Base-by-base conservation (phyloP, 495 filamentous ascomycete genomes). In the Rostrohypoxylon terebratum region DNA sequence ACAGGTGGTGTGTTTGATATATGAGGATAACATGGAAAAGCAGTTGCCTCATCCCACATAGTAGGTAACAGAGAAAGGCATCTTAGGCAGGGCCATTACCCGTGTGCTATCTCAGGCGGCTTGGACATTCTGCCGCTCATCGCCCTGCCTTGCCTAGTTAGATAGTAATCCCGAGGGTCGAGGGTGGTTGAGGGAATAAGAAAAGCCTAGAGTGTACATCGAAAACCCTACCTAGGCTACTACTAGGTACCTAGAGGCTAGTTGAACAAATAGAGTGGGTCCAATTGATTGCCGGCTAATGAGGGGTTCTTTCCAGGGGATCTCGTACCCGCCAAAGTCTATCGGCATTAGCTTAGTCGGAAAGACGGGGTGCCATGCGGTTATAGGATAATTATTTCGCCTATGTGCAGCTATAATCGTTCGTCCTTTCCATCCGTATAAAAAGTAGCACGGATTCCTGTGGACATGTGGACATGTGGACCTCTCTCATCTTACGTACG, bases 301-400 rank as follows among this genome's bases (percentile, higher is more conserved):
- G 75, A 77, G 75, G 73, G 75, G 75, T 68, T 67, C 48, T 28
- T n/a, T 50, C 47, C 47, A 50, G 14, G 14, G 42, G 42, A 55
- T 65, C 40, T 47, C 65, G 48, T 63, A 59, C 57, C 57, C 59
- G 44, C 63, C 57, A 68, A 65, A 59, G 55, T 67, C 9, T 34
- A 53, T 69, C 75, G 75, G 75, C 75, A 77, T 71, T 75, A 58
- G 55, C 50, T 21, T 65, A 48, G 62, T 63, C 38, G 38, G 38
- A 42, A 42, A 14, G 11, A 42, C 38, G n/a, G 59, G 67, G 23
- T 45, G 36, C 33, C 54, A 34, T 33, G n/a, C 33, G 59, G 34
- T 63, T 33, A 66, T 59, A 75, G 75, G 75, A 69, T 20, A 68
- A 77, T 75, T 16, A 71, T 77, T 77, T 77, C 54, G 73, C 75